phyloP scores from a whole-genome alignment of 176 grass and related monocot species.

The Triticum timopheevii region DNA sequence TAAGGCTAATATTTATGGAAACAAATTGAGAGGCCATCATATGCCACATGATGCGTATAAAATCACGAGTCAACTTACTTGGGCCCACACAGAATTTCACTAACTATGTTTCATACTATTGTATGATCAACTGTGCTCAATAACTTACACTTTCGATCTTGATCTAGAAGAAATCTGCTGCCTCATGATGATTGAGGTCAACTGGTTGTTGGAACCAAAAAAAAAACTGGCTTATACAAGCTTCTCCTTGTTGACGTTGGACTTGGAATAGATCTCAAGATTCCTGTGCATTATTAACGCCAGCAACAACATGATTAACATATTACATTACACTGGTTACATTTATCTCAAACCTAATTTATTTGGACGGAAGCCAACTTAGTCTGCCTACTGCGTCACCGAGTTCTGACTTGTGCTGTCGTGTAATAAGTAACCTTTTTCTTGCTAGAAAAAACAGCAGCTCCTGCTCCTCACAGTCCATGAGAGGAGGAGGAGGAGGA shows the following conservation, averaged over 20 bases:
- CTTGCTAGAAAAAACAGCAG: conserved; percentile 11
- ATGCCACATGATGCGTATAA: conserved; percentile 6
- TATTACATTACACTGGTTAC: not conserved
- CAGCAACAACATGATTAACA: conserved; percentile 19
- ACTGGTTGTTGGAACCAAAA: conserved; percentile 57
- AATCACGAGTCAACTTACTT: conserved; percentile 49
- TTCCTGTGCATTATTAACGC: conserved; percentile 16
- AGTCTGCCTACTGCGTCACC: not conserved
- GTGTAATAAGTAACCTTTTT: not conserved
- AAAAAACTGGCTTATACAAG: conserved; percentile 39
- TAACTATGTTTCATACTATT: not conserved
- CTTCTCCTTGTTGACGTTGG: conserved; percentile 35
- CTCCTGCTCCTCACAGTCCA: not conserved
- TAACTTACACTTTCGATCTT: conserved; percentile 28
- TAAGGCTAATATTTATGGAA: not conserved
- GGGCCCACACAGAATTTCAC: conserved; percentile 50
- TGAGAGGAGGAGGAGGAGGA: not conserved
- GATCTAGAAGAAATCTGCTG: conserved; percentile 4
- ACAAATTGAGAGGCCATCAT: not conserved
- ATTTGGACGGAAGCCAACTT: conserved; percentile 13
- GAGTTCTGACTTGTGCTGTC: conserved; percentile 19
- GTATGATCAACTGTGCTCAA: conserved; percentile 32
- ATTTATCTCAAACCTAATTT: conserved; percentile 30
- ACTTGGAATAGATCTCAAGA: conserved; percentile 54
- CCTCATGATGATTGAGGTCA: conserved; percentile 61